These are phyloP conservation scores for Gliomastix tumulicola DNA, from an alignment of 2,329 filamentous ascomycete species.

Conservation along the genomic window DNA sequence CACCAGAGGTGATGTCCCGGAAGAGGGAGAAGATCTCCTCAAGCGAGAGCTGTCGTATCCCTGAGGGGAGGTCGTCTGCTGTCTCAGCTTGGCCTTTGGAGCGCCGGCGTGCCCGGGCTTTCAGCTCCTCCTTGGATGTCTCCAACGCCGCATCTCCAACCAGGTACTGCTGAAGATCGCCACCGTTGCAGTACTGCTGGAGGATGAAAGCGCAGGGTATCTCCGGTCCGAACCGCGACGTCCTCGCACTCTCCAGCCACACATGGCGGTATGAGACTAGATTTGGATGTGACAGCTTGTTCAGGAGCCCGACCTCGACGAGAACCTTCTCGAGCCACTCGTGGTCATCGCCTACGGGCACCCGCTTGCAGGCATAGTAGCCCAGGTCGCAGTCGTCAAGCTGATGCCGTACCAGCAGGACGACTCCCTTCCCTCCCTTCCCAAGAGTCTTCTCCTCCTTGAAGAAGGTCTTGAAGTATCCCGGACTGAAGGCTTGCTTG, in stretches of 20 bases:
- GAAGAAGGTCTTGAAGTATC: slow-evolving; percentile 92
- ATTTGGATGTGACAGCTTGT: slow-evolving; percentile 88
- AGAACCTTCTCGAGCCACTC: slow-evolving; percentile 92
- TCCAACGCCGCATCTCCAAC: slow-evolving; percentile 58
- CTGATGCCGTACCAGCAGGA: slow-evolving; percentile 86
- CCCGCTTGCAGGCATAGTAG: slow-evolving; percentile 92
- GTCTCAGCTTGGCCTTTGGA: slow-evolving; percentile 71
- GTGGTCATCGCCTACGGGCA: slow-evolving; percentile 92
- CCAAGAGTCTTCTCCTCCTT: slow-evolving; percentile 82
- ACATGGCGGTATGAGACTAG: slow-evolving; percentile 95
- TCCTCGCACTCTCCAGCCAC: slow-evolving; percentile 85
- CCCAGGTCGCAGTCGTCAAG: slow-evolving; percentile 85
- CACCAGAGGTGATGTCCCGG: slow-evolving; percentile 85
- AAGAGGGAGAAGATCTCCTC: slow-evolving; percentile 98
- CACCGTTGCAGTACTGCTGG: slow-evolving; percentile 94
- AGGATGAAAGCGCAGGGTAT: slow-evolving; percentile 95
- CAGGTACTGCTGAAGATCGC: slow-evolving; percentile 84
- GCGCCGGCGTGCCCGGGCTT: slow-evolving; percentile 75
- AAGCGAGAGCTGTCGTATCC: slow-evolving; percentile 50
- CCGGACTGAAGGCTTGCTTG: slow-evolving; percentile 77
- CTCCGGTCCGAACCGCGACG: slow-evolving; percentile 80
- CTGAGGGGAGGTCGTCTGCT: slow-evolving; percentile 36
- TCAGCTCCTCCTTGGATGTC: slow-evolving; percentile 75
- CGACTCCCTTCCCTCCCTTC: slow-evolving; percentile 87
- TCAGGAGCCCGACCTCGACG: slow-evolving; percentile 86